phyloP scores from a whole-genome alignment of 2,329 filamentous ascomycete species.

The Cadophora sp. region DNA sequence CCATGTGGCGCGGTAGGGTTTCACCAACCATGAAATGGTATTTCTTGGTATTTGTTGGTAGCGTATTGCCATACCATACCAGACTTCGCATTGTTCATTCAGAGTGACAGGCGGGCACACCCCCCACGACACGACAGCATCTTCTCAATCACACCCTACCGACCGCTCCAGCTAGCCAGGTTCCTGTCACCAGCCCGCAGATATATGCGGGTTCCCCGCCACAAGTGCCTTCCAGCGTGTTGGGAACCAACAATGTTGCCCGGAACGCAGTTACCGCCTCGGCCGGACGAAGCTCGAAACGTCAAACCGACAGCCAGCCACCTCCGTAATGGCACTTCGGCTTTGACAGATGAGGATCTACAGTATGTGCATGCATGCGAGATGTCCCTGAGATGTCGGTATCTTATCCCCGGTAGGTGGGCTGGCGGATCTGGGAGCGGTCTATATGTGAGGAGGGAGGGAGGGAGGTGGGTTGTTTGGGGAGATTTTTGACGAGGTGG shows the following conservation, averaged over 20 bases:
- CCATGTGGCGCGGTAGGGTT: neutral
- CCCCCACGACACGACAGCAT: no score
- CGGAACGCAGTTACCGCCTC: slow-evolving; percentile 3
- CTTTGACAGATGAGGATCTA: neutral
- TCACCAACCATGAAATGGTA: neutral
- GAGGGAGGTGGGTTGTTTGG: neutral
- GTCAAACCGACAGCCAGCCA: neutral
- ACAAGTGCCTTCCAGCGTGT: neutral
- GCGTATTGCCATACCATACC: no score
- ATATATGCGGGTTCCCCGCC: neutral
- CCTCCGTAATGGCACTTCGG: neutral
- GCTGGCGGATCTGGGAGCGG: no score
- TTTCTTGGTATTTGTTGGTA: no score
- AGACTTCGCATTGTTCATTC: no score
- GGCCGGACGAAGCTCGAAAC: slow-evolving; percentile 3
- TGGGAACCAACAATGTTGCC: neutral
- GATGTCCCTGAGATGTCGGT: neutral
- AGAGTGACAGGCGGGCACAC: no score
- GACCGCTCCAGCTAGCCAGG: neutral
- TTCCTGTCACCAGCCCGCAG: neutral
- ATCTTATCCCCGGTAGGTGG: no score
- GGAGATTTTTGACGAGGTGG: neutral
- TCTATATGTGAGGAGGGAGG: neutral
- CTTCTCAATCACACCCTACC: neutral
- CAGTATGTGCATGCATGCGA: neutral